Evolutionary conservation across 495 filamentous ascomycete species (phyloP).

Genomic region (Hypoxylon fragiforme): DNA sequence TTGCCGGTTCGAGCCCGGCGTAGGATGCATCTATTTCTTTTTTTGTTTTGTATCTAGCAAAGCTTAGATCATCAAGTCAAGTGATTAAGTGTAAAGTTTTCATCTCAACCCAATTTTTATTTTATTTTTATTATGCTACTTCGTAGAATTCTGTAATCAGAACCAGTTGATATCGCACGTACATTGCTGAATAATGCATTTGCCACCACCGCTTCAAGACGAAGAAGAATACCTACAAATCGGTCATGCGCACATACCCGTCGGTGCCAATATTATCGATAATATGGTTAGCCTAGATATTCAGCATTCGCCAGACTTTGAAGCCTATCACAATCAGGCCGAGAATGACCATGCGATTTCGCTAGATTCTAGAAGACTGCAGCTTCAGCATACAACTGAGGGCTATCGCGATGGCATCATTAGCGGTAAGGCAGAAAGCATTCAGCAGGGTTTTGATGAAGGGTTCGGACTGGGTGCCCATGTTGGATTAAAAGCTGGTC

Average conservation of each 20-base stretch:
- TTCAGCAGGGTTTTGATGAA: slow-evolving; percentile 88
- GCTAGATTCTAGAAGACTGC: slow-evolving; percentile 51
- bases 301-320: neutral
- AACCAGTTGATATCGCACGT: too few species aligned
- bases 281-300: neutral
- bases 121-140: too few species aligned
- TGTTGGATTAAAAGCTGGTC: slow-evolving; percentile 72
- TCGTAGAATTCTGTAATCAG: too few species aligned
- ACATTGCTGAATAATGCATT: too few species aligned
- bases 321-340: neutral
- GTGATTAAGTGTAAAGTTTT: neutral
- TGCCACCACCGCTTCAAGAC: too few species aligned
- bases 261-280: neutral
- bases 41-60: too few species aligned
- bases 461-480: slow-evolving; percentile 79
- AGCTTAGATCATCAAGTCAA: too few species aligned
- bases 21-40: neutral
- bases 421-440: slow-evolving; percentile 64
- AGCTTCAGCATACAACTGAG: slow-evolving; percentile 73
- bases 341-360: slow-evolving; percentile 8
- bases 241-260: neutral
- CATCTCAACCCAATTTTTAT: neutral
- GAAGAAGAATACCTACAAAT: too few species aligned
- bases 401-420: slow-evolving; percentile 90
- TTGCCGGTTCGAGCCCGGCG: slow-evolving; percentile 10